Evolutionary conservation across 805 yeast species (phyloP).

Genomic region (Lachancea cidri): DNA sequence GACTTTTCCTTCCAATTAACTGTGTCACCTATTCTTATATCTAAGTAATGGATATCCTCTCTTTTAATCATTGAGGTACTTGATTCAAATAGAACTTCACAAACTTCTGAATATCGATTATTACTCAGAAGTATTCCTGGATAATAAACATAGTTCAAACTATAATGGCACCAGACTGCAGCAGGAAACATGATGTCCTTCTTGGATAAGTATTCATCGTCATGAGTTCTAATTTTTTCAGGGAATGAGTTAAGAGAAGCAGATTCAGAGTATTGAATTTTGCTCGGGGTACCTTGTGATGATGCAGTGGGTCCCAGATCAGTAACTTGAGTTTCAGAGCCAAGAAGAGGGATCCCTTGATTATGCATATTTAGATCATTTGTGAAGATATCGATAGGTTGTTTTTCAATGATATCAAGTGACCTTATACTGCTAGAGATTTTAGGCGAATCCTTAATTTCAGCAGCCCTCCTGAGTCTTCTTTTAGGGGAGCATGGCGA

Average conservation of each 20-base stretch:
- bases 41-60: constrained; percentile 42
- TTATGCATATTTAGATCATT: too few relatives aligned
- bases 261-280: too few relatives aligned
- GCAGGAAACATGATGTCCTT: constrained; percentile 29
- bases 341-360: too few relatives aligned
- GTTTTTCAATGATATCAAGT: too few relatives aligned
- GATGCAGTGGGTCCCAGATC: background rate
- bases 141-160: constrained; percentile 39
- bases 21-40: constrained; percentile 52
- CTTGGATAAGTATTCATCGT: constrained; percentile 18
- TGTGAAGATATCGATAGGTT: too few relatives aligned
- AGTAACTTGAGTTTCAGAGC: too few relatives aligned
- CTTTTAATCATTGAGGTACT: constrained; percentile 16
- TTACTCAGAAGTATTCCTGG: constrained; percentile 41
- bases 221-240: constrained; percentile 7
- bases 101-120: constrained; percentile 14
- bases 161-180: constrained; percentile 52
- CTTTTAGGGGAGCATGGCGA: background rate
- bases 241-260: constrained; percentile 8
- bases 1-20: constrained; percentile 36
- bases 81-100: constrained; percentile 20
- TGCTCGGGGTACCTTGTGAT: background rate
- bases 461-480: background rate
- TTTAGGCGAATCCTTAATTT: background rate
- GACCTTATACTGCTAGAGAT: too few relatives aligned